Base-by-base conservation (phyloP, 2,329 filamentous ascomycete genomes). In the Aspergillus spinulosporus region DNA sequence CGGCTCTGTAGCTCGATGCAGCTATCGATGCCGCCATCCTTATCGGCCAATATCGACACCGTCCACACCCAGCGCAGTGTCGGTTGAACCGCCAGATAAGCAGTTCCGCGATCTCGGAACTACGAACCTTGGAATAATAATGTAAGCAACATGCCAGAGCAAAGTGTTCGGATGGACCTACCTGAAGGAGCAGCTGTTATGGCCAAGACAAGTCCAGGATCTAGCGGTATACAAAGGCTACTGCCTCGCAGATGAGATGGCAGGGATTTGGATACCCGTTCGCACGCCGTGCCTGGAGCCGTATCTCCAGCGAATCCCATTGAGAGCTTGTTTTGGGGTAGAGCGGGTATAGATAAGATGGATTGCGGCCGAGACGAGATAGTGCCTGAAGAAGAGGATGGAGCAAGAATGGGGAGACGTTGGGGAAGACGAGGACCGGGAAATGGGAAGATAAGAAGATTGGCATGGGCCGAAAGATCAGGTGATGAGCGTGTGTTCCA, bases 301-400 rank as follows among this genome's bases (percentile, higher is more conserved):
- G 3, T 48, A 48, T 48, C 45, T 48, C 45, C 45, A 48, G 29
- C 50, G 50, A 53, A 53, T 53, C 49, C 50, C 31, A 21, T 26
- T n/a, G 11, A 31, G 42, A 12, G 9, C n/a, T 46, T 15, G 32
- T 28, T 8, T 37, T 46, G 50, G 50, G n/a, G 42, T 39, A 21
- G 50, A 53, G 46, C 32, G 44, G 42, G 50, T 31, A 29, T 39
- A 37, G 50, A 53, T 53, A 53, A 53, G 50, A 28, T 12, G 12
- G 7, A 48, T 21, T 21, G 21, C 21, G 31, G 9, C 21, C 31
- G 8, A 15, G 14, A 26, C 9, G 34, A 42, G 39, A 42, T 15
- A 42, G 39, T 12, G 12, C 3, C 11, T 15, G 29, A 26, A 34
- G 44, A 47, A 32, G n/a, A 21, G 28, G 28, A 32, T 31, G 44